phyloP scores from a whole-genome alignment of 257 asterid genomes.

The Fraxinus excelsior region DNA sequence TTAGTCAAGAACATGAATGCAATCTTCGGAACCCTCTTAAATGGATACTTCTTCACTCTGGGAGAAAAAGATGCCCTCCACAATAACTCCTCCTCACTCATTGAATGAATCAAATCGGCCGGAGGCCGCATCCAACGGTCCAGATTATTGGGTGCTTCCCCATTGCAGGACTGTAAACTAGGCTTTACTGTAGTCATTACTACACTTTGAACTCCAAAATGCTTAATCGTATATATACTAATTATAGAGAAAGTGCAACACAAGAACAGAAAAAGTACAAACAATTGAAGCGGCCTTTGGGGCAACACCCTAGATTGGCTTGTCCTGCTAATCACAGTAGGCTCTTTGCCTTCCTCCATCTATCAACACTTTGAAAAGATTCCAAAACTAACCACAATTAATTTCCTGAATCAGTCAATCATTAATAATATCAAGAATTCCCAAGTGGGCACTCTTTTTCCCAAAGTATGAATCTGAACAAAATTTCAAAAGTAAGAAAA shows the following conservation, averaged over 20 bases:
- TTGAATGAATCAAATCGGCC: constrained; percentile 44
- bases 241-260: constrained; percentile 47
- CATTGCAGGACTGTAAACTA: constrained; percentile 34
- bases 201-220: constrained; percentile 38
- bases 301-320: constrained; percentile 48
- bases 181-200: constrained; percentile 26
- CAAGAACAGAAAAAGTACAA: constrained; percentile 41
- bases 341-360: constrained; percentile 60
- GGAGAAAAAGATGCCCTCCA: constrained; percentile 58
- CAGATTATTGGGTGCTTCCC: constrained; percentile 16
- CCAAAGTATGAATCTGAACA: background rate
- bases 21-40: constrained; percentile 49
- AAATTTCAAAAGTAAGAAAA: background rate
- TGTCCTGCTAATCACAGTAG: constrained; percentile 28
- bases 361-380: constrained; percentile 10
- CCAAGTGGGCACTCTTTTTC: background rate
- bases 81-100: constrained; percentile 64
- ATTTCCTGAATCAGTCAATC: background rate
- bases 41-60: constrained; percentile 43
- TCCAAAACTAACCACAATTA: background rate
- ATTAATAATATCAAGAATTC: too few relatives aligned
- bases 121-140: constrained; percentile 47
- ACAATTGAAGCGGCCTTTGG: constrained; percentile 47
- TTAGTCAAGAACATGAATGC: constrained; percentile 76
- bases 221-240: constrained; percentile 52